Evolutionary conservation across 257 asterid species (phyloP), one percentile per base, ranked within the genome.

Genomic region (Nicotiana tomentosiformis): DNA sequence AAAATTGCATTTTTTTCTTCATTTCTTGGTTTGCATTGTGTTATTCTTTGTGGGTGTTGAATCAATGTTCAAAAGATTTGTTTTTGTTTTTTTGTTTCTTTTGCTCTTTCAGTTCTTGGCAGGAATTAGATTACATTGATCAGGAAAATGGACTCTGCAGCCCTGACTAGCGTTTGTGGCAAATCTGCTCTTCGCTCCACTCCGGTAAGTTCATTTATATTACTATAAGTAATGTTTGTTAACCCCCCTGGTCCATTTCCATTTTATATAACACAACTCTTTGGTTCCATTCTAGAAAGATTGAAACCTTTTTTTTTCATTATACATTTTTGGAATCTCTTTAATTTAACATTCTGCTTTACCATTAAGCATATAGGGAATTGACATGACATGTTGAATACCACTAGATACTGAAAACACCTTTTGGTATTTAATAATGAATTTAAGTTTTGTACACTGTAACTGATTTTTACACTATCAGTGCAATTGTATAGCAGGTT

Each of bases 81-180:
- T 46, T 74, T 29, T 69, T 32, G 26, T 0, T 33, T 33, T 39
- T 43, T 10, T 23, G 26, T 23, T 23, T 23, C 26, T 23, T 43
- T 43, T 43, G 3, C 3, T 43, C 49, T 43, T n/a, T 11, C 62
- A 23, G 80, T 49, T 49, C 15, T 49, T 74, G 80, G 62, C 43
- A 74, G 80, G 43, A 72, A 72, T 72, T 46, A 20, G 37, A 46
- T 23, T 46, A 72, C 78, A 72, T 23, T 23, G 61, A 72, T 46
- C 10, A 49, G 76, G 57, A 46, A 43, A 49, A 66, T 81, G 83
- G 83, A 81, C 12, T 81, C 78, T 18, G 83, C 83, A 12, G 83
- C 77, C 76, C 39, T 64, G 76, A 81, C 77, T 46, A 49, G 83
- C 10, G 72, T 66, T 81, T 81, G 83, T 56, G 76, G 77, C 35